Evolutionary conservation across 2,329 filamentous ascomycete species (phyloP).

Genomic region (Xylaria sp.): DNA sequence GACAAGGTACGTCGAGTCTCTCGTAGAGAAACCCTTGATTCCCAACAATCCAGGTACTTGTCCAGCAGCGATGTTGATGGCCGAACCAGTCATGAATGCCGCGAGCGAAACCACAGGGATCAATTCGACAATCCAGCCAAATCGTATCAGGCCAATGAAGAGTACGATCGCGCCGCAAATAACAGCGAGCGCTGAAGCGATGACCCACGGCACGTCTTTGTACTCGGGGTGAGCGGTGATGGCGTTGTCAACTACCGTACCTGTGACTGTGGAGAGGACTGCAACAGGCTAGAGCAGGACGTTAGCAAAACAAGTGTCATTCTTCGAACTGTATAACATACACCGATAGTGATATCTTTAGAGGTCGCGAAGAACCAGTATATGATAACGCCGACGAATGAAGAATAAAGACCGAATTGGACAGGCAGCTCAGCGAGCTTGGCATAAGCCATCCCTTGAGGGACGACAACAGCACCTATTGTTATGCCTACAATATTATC

Average conservation of each 20-base stretch:
- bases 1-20: slow-evolving; percentile 79
- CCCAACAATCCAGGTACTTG: slow-evolving; percentile 86
- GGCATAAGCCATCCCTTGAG: slow-evolving; percentile 96
- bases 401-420: slow-evolving; percentile 90
- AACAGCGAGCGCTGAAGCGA: slow-evolving; percentile 80
- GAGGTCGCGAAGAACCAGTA: slow-evolving; percentile 99
- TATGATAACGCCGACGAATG: slow-evolving; percentile 91
- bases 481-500: slow-evolving; percentile 50
- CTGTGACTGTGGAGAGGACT: slow-evolving; percentile 90
- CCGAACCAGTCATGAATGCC: slow-evolving; percentile 96
- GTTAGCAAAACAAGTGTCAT: slow-evolving; percentile 22
- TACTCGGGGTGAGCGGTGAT: slow-evolving; percentile 58
- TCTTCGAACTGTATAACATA: slow-evolving; percentile 51
- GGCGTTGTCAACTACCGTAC: slow-evolving; percentile 76
- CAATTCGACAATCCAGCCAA: slow-evolving; percentile 90
- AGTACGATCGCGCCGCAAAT: slow-evolving; percentile 79
- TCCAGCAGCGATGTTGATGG: slow-evolving; percentile 83
- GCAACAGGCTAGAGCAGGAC: slow-evolving; percentile 73
- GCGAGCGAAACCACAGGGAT: slow-evolving; percentile 90
- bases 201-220: slow-evolving; percentile 59
- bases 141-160: slow-evolving; percentile 76
- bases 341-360: slow-evolving; percentile 96
- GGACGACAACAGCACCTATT: slow-evolving; percentile 76
- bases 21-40: slow-evolving; percentile 73
- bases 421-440: slow-evolving; percentile 78